phyloP scores from a whole-genome alignment of 2,329 filamentous ascomycete species.

The Periconia sp. region DNA sequence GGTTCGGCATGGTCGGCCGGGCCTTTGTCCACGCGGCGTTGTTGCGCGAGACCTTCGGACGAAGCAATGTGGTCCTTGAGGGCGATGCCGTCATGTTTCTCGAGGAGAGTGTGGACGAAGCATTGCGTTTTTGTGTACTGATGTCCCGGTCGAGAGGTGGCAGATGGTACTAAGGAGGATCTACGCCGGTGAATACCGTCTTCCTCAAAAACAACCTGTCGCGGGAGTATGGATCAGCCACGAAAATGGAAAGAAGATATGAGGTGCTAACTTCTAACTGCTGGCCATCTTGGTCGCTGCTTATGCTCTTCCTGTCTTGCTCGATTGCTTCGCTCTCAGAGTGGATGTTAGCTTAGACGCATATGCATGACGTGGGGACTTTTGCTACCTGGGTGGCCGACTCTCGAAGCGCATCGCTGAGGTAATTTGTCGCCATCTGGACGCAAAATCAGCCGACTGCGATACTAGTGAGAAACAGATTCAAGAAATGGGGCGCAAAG shows the following conservation, averaged over 20 bases:
- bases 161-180: slow-evolving; percentile 58
- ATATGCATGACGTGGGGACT: slow-evolving; percentile 20
- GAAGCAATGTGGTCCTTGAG: slow-evolving; percentile 24
- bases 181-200: slow-evolving; percentile 58
- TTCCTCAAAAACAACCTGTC: slow-evolving; percentile 59
- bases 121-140: slow-evolving; percentile 54
- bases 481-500: background rate
- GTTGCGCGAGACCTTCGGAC: slow-evolving; percentile 37
- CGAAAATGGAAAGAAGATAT: background rate
- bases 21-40: slow-evolving; percentile 48
- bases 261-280: slow-evolving; percentile 42
- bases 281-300: slow-evolving; percentile 42
- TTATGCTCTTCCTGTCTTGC: slow-evolving; percentile 30
- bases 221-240: slow-evolving; percentile 10
- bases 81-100: slow-evolving; percentile 43
- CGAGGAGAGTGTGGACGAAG: slow-evolving; percentile 63
- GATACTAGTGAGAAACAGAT: background rate
- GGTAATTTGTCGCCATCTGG: slow-evolving; percentile 25
- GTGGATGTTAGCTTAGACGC: slow-evolving; percentile 36
- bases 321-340: slow-evolving; percentile 34
- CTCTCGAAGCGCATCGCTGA: slow-evolving; percentile 17
- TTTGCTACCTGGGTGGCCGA: slow-evolving; percentile 29
- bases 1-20: slow-evolving; percentile 36
- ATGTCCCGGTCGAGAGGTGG: slow-evolving; percentile 41
- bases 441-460: background rate